phyloP scores from a whole-genome alignment of 768 basidiomycete species.

The Gloeopeniophorella convolvens region DNA sequence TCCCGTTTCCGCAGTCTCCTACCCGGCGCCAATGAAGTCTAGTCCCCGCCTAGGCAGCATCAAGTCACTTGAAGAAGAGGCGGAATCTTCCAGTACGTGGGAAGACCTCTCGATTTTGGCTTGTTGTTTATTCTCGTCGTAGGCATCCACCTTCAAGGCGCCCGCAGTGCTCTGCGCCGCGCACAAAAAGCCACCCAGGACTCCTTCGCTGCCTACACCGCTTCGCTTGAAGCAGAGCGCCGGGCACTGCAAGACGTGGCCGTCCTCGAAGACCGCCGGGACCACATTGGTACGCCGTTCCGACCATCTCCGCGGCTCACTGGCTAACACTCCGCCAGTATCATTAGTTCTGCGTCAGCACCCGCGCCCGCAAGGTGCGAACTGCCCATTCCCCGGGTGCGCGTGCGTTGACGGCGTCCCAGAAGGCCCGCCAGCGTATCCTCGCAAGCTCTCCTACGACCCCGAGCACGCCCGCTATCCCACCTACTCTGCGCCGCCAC shows the following conservation, averaged over 20 bases:
- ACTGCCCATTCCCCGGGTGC: conserved; percentile 10
- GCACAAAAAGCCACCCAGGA: conserved; percentile 21
- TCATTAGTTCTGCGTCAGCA: conserved; percentile 18
- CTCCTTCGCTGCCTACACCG: conserved; percentile 15
- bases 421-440: conserved; percentile 11
- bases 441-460: conserved; percentile 17
- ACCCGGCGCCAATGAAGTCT: conserved; percentile 9
- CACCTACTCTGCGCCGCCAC: conserved; percentile 2
- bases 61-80: conserved; percentile 18
- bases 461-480: conserved; percentile 13
- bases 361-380: conserved; percentile 14
- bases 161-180: conserved; percentile 16
- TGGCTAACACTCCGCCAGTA: conserved; percentile 5
- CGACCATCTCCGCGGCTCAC: background rate
- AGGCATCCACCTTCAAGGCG: conserved; percentile 15
- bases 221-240: conserved; percentile 18
- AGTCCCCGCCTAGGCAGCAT: conserved; percentile 14
- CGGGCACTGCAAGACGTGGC: conserved; percentile 15
- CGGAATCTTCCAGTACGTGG: conserved; percentile 14
- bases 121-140: background rate
- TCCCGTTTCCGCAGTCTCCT: background rate
- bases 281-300: conserved; percentile 11
- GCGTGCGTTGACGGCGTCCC: conserved; percentile 7
- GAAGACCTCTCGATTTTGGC: background rate
- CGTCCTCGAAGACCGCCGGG: conserved; percentile 17